These are phyloP conservation scores for Mycena floridula DNA, from an alignment of 768 basidiomycete species.

Conservation along the genomic window DNA sequence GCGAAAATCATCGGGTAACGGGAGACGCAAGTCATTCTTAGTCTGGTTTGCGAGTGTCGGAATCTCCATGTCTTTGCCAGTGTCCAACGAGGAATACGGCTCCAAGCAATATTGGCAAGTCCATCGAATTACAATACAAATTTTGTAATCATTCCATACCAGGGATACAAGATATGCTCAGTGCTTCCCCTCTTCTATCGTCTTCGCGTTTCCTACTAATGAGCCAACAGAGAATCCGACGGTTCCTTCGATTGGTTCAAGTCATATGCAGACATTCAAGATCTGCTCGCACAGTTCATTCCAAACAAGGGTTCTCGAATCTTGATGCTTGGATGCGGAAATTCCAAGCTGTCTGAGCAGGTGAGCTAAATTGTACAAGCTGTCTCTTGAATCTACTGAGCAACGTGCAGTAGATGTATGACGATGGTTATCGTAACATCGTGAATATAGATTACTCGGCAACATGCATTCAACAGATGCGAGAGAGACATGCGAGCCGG, in stretches of 20 bases:
- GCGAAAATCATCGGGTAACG: no score
- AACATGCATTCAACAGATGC: conserved; percentile 73
- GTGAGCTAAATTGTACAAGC: conserved; percentile 27
- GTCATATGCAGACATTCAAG: conserved; percentile 66
- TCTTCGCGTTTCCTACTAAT: conserved; percentile 2
- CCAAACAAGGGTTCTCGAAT: conserved; percentile 57
- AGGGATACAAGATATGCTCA: conserved; percentile 70
- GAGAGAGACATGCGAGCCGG: conserved; percentile 39
- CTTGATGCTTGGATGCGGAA: conserved; percentile 81
- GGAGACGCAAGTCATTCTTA: no score
- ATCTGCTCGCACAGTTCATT: conserved; percentile 53
- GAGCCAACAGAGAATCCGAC: conserved; percentile 46
- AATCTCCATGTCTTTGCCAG: no score
- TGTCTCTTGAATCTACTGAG: neutral
- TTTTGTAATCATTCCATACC: conserved; percentile 1
- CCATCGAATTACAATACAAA: no score
- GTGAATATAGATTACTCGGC: conserved; percentile 78
- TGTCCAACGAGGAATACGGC: conserved; percentile 64
- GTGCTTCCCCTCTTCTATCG: conserved; percentile 30
- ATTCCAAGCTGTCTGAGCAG: conserved; percentile 75
- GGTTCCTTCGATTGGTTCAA: conserved; percentile 84
- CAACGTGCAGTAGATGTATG: conserved; percentile 66
- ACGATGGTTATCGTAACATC: conserved; percentile 78
- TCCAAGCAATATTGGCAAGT: conserved; percentile 65
- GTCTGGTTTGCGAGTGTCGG: no score